A percentile compares a stretch with the other conserved stretches of the same genome.
phyloP scores from a whole-genome alignment of 2,329 filamentous ascomycete species.

The Penicillium sp. region DNA sequence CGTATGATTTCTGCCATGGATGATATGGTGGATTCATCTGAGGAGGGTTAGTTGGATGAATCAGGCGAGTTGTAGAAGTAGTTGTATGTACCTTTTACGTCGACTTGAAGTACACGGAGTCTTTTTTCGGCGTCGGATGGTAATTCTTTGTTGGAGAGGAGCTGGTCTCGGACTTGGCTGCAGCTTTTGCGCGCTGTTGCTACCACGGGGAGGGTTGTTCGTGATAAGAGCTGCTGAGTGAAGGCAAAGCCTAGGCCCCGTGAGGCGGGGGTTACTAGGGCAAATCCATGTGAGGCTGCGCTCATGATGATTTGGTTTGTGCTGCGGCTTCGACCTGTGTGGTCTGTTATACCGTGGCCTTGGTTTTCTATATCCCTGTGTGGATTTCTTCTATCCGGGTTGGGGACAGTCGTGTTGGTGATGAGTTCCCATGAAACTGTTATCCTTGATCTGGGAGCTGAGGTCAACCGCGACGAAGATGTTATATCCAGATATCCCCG shows the following conservation, averaged over 20 bases:
- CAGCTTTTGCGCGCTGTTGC: constrained; percentile 57
- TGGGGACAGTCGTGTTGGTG: too few relatives aligned
- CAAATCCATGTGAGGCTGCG: constrained; percentile 21
- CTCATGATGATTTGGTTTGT: constrained; percentile 2
- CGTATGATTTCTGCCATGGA: constrained; percentile 53
- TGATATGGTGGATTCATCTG: constrained; percentile 60
- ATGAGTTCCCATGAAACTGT: too few relatives aligned
- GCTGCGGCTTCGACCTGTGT: too few relatives aligned
- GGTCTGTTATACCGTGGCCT: too few relatives aligned
- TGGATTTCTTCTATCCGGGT: too few relatives aligned
- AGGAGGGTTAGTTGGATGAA: background rate
- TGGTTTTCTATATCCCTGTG: too few relatives aligned
- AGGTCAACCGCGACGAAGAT: too few relatives aligned
- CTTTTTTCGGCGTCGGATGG: constrained; percentile 42
- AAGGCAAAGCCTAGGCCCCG: constrained; percentile 61
- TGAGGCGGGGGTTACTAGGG: constrained; percentile 53
- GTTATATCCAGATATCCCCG: too few relatives aligned
- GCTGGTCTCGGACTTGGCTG: constrained; percentile 45
- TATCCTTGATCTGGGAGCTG: too few relatives aligned
- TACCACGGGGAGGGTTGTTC: constrained; percentile 54
- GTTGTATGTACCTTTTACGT: constrained; percentile 50
- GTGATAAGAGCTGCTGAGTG: constrained; percentile 54
- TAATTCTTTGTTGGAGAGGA: constrained; percentile 49
- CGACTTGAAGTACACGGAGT: constrained; percentile 51
- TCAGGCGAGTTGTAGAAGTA: background rate